phyloP scores from a whole-genome alignment of 169 alveolate species.

The Eimeria zaria region DNA sequence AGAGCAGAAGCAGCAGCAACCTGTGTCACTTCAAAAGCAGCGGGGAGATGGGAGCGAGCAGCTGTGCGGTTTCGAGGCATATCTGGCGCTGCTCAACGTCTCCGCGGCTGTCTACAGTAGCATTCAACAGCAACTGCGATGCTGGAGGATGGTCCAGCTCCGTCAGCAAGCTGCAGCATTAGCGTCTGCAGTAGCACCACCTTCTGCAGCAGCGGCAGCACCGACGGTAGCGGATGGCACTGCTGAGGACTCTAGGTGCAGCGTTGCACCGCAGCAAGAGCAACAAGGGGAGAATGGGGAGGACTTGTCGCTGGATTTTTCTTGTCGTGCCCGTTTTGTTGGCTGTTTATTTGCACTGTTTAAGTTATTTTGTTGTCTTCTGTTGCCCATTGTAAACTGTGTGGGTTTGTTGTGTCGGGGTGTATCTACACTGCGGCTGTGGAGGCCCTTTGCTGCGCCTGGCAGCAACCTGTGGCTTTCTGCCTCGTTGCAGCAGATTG shows the following conservation, averaged over 20 bases:
- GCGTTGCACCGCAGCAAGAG: conserved; percentile 15
- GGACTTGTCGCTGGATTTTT: not conserved
- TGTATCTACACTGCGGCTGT: conserved; percentile 17
- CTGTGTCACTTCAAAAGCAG: not conserved
- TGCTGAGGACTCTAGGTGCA: not conserved
- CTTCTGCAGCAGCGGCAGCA: not conserved
- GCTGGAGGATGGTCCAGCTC: conserved; percentile 70
- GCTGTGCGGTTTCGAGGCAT: conserved; percentile 39
- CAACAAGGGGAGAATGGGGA: not conserved
- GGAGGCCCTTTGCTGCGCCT: conserved; percentile 14
- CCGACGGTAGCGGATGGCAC: not conserved
- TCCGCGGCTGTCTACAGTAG: conserved; percentile 41
- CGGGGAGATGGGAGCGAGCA: not conserved
- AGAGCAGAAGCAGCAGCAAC: conserved; percentile 42
- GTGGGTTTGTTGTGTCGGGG: conserved; percentile 11
- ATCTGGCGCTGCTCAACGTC: conserved; percentile 42
- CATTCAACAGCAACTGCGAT: conserved; percentile 65
- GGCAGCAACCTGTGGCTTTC: conserved; percentile 34
- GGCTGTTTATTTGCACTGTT: not conserved
- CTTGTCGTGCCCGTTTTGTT: not conserved
- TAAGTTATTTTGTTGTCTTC: not conserved
- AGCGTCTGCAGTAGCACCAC: conserved; percentile 12
- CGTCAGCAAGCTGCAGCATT: conserved; percentile 54
- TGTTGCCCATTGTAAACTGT: not conserved
- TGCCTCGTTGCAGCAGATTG: conserved; percentile 52